These are phyloP conservation scores for Aspergillus clavatus DNA, from an alignment of 2,329 filamentous ascomycete species.

Conservation along the genomic window DNA sequence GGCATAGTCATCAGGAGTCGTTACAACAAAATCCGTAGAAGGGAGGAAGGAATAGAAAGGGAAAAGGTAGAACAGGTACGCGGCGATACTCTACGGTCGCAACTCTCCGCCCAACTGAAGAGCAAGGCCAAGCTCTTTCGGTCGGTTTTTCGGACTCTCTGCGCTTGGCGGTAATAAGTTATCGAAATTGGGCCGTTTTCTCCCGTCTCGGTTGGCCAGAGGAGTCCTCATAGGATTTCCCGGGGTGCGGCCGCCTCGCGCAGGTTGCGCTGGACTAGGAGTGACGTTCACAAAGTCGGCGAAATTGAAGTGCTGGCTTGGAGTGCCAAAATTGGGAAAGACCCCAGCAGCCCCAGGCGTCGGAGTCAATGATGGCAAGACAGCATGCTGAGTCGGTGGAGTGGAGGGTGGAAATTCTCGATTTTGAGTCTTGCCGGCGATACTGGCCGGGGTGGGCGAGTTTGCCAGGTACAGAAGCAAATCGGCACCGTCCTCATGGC, in stretches of 20 bases:
- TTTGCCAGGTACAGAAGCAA: slow-evolving; percentile 79
- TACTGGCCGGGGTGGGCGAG: slow-evolving; percentile 78
- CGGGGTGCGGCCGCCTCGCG: slow-evolving; percentile 62
- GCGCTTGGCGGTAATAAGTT: slow-evolving; percentile 56
- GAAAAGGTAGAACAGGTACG: not conserved
- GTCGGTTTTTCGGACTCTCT: slow-evolving; percentile 39
- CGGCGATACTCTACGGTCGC: slow-evolving; percentile 38
- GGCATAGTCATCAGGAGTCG: slow-evolving; percentile 20
- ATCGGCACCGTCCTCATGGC: slow-evolving; percentile 75
- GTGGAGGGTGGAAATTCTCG: slow-evolving; percentile 63
- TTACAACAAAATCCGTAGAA: slow-evolving; percentile 18
- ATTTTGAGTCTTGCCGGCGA: slow-evolving; percentile 42
- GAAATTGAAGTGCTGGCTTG: slow-evolving; percentile 84
- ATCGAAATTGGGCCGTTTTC: slow-evolving; percentile 78
- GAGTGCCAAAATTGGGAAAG: slow-evolving; percentile 70
- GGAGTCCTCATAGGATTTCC: slow-evolving; percentile 61
- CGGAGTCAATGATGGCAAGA: slow-evolving; percentile 48
- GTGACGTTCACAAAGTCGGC: slow-evolving; percentile 97
- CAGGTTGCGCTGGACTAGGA: slow-evolving; percentile 84
- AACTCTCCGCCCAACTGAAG: slow-evolving; percentile 65
- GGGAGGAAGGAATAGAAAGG: slow-evolving; percentile 17
- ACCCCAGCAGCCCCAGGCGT: slow-evolving; percentile 65
- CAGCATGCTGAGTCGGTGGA: slow-evolving; percentile 62
- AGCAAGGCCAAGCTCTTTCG: slow-evolving; percentile 51
- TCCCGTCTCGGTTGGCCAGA: slow-evolving; percentile 60